Evolutionary conservation across 2,329 filamentous ascomycete genomes (phyloP).

Genomic region (Monosporascus sp.): DNA sequence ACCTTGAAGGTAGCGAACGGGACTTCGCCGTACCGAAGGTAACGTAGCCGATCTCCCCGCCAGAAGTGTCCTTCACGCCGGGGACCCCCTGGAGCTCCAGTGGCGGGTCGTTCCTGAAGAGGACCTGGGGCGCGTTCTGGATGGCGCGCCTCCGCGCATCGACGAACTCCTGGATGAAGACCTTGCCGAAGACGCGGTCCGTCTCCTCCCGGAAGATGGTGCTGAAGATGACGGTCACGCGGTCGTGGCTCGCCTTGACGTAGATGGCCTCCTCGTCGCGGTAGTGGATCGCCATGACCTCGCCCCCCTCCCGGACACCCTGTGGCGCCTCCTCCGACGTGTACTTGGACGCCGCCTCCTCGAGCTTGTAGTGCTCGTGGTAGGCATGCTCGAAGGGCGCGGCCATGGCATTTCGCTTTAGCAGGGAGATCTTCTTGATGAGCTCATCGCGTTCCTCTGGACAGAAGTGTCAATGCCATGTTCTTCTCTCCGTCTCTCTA

Average conservation of each 20-base stretch:
- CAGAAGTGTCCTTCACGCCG: conserved; percentile 70
- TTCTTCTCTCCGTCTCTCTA: background rate
- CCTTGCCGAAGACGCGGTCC: conserved; percentile 93
- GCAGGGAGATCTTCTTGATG: conserved; percentile 77
- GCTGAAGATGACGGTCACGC: conserved; percentile 98
- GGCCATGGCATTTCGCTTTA: conserved; percentile 99
- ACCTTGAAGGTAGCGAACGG: too few relatives aligned
- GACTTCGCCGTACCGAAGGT: conserved; percentile 71
- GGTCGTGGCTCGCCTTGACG: conserved; percentile 94
- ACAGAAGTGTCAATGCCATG: conserved; percentile 5
- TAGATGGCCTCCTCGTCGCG: conserved; percentile 98
- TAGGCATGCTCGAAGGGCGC: conserved; percentile 97
- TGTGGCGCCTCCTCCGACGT: conserved; percentile 92
- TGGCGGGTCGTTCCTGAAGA: conserved; percentile 92
- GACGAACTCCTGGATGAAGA: conserved; percentile 98
- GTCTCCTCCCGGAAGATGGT: conserved; percentile 98
- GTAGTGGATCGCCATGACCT: conserved; percentile 96
- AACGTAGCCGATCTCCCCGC: conserved; percentile 90
- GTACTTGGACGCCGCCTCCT: conserved; percentile 86
- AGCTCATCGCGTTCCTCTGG: conserved; percentile 80
- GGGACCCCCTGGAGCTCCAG: conserved; percentile 84
- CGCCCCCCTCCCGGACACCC: conserved; percentile 80
- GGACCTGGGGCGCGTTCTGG: conserved; percentile 95
- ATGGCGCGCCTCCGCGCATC: conserved; percentile 92
- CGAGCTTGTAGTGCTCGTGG: conserved; percentile 80